A percentile compares a stretch with the other conserved stretches of the same genome.
Conservation (phyloP, 352 stramenopile genomes). For the Bremia lactucae region DNA sequence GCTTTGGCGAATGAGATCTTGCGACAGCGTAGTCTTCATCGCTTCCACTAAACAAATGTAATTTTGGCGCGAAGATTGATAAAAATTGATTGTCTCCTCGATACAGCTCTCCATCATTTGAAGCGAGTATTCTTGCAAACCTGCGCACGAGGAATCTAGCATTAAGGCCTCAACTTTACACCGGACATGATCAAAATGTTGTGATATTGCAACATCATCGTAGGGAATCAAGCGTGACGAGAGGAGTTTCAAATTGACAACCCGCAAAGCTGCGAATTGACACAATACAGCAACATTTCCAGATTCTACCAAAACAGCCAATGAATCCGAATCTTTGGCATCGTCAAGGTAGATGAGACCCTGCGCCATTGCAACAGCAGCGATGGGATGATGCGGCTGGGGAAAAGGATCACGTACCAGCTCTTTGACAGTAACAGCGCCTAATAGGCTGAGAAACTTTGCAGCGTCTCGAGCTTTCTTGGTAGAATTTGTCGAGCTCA, state of each 20-base stretch:
- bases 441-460: conserved; percentile 12
- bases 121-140: conserved; percentile 11
- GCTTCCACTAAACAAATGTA: conserved; percentile 16
- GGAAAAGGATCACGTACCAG: conserved; percentile 14
- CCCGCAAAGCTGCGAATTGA: conserved; percentile 25
- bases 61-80: conserved; percentile 11
- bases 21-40: conserved; percentile 20
- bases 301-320: not conserved
- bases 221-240: conserved; percentile 11
- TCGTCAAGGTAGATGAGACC: conserved; percentile 17
- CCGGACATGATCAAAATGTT: conserved; percentile 10
- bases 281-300: conserved; percentile 18
- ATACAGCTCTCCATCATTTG: conserved; percentile 19
- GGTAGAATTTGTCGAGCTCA: conserved; percentile 11
- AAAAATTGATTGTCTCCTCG: conserved; percentile 23
- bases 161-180: conserved; percentile 3
- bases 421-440: conserved; percentile 7
- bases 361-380: conserved; percentile 15
- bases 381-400: conserved; percentile 10
- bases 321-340: not conserved
- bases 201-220: not conserved
- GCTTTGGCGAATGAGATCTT: conserved; percentile 16
- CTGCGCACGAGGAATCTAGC: conserved; percentile 1
- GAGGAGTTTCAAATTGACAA: conserved; percentile 19
- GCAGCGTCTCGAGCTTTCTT: conserved; percentile 1